These are phyloP conservation scores for Daedaleopsis nitida DNA, from an alignment of 768 basidiomycete genomes.

Conservation along the genomic window DNA sequence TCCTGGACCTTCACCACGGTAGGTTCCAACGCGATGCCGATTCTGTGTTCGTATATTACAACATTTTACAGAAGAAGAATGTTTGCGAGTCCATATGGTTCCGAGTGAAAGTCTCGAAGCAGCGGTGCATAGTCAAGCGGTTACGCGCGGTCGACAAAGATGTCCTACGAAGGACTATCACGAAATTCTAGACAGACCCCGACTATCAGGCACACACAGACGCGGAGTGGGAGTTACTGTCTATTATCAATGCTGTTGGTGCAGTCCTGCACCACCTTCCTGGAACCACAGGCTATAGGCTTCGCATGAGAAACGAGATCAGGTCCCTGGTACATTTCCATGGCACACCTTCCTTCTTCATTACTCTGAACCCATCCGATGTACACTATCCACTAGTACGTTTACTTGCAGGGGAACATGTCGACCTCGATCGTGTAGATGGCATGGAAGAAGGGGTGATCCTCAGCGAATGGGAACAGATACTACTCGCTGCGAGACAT, in stretches of 20 bases:
- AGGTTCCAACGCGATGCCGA: conserved; percentile 11
- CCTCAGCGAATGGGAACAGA: neutral
- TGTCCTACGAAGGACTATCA: neutral
- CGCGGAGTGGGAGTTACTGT: neutral
- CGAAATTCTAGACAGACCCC: neutral
- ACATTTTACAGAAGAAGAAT: conserved; percentile 18
- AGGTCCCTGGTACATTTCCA: neutral
- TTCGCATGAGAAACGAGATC: neutral
- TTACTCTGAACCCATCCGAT: conserved; percentile 1
- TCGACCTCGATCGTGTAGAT: too few relatives aligned
- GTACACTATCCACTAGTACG: neutral
- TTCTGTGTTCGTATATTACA: conserved; percentile 24
- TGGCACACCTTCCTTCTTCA: neutral
- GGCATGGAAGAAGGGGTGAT: neutral
- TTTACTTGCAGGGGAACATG: neutral
- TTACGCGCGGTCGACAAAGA: neutral
- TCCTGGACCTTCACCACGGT: neutral
- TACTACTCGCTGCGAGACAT: neutral
- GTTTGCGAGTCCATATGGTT: conserved; percentile 5
- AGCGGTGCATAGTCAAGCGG: neutral
- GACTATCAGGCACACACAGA: neutral
- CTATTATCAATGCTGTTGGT: neutral
- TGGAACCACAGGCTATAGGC: neutral
- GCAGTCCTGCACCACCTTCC: neutral
- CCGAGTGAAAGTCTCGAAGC: neutral